phyloP scores from a whole-genome alignment of 345 rosid species.

The rapeseed (Brassica napus) region DNA sequence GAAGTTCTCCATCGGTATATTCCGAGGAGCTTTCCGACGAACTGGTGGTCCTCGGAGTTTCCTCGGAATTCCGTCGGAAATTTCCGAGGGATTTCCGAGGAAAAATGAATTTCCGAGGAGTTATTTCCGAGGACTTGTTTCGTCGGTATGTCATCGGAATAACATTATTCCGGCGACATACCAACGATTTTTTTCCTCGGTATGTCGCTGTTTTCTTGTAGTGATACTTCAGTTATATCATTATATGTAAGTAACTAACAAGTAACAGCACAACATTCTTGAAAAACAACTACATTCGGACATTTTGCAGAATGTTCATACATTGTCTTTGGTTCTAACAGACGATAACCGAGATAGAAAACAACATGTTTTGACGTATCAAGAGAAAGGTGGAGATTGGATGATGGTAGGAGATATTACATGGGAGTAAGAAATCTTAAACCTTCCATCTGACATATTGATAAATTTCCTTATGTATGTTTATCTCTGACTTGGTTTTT shows the following conservation, averaged over 20 bases:
- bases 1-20: too few relatives aligned
- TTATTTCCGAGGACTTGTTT: too few relatives aligned
- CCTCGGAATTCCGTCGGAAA: too few relatives aligned
- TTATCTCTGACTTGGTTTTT: background rate
- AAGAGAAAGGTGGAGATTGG: slow-evolving; percentile 46
- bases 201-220: too few relatives aligned
- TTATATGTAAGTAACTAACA: slow-evolving; percentile 39
- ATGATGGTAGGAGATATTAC: slow-evolving; percentile 49
- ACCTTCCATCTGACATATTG: background rate
- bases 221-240: background rate
- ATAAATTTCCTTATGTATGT: background rate
- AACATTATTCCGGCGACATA: too few relatives aligned
- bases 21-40: too few relatives aligned
- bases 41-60: too few relatives aligned
- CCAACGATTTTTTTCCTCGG: too few relatives aligned
- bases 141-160: too few relatives aligned
- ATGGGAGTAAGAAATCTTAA: slow-evolving; percentile 47
- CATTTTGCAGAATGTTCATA: background rate
- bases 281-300: background rate
- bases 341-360: slow-evolving; percentile 31
- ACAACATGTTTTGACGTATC: slow-evolving; percentile 40
- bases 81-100: too few relatives aligned
- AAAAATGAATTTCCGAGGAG: too few relatives aligned
- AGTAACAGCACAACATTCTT: too few relatives aligned
- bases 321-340: slow-evolving; percentile 8